Percentiles rank a stretch among this genome's conserved stretches.
phyloP scores from a whole-genome alignment of 1,284 basidiomycete species.

The Heterobasidion annosum region DNA sequence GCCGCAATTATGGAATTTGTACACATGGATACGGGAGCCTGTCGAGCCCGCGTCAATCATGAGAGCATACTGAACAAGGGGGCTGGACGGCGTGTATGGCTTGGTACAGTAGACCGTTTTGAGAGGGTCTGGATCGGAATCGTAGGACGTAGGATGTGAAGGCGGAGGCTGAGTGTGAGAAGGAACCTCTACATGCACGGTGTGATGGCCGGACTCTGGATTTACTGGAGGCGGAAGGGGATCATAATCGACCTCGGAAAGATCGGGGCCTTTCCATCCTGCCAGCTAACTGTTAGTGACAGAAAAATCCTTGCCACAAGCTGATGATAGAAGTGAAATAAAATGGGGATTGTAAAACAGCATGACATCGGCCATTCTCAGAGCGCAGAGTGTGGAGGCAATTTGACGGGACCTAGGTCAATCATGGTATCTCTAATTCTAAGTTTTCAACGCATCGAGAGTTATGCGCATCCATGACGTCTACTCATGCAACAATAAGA shows the following conservation, averaged over 20 bases:
- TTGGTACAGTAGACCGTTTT: slow-evolving; percentile 60
- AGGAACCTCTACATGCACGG: slow-evolving; percentile 14
- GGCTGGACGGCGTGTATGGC: slow-evolving; percentile 37
- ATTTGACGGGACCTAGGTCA: too few relatives aligned
- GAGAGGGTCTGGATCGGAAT: slow-evolving; percentile 54
- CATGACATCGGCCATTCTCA: too few relatives aligned
- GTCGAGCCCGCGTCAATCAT: slow-evolving; percentile 99
- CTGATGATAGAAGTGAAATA: too few relatives aligned
- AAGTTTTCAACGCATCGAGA: too few relatives aligned
- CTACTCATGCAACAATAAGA: too few relatives aligned
- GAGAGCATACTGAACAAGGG: slow-evolving; percentile 85
- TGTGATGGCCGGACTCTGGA: slow-evolving; percentile 10
- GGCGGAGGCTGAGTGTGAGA: slow-evolving; percentile 7
- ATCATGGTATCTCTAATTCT: too few relatives aligned
- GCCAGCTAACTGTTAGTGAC: too few relatives aligned
- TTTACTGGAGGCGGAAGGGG: background rate
- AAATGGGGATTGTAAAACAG: too few relatives aligned
- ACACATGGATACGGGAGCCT: slow-evolving; percentile 94
- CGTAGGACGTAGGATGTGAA: slow-evolving; percentile 38
- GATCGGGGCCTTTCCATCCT: slow-evolving; percentile 4
- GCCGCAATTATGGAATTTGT: slow-evolving; percentile 94
- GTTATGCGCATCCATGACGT: too few relatives aligned
- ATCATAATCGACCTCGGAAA: background rate
- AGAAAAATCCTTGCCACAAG: too few relatives aligned
- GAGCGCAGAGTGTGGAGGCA: too few relatives aligned